Conservation (phyloP, 495 filamentous ascomycete species). For the Aspergillus biplanus region DNA sequence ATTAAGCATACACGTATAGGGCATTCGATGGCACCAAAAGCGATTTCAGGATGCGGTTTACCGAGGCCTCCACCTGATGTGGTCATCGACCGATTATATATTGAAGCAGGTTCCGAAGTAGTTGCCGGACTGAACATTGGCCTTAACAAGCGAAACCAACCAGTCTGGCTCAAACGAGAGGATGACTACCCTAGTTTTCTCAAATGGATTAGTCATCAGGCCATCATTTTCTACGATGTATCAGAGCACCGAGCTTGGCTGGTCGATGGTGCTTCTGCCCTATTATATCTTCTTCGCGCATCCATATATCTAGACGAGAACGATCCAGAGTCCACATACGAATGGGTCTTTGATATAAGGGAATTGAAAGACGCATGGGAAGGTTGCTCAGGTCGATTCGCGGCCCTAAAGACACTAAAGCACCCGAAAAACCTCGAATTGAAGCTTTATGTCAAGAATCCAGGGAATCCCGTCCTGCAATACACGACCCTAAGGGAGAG, state of each 20-base stretch:
- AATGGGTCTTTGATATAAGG: not conserved
- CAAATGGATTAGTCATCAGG: not conserved
- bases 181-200: slow-evolving; percentile 1
- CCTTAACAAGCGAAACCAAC: slow-evolving; percentile 4
- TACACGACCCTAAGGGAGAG: not conserved
- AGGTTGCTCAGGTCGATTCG: not conserved
- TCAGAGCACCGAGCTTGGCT: not conserved
- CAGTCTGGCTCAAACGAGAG: slow-evolving; percentile 2
- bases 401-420: slow-evolving; percentile 2
- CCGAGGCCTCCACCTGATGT: not conserved
- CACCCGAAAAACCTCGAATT: not conserved
- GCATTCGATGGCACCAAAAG: not conserved
- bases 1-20: not conserved
- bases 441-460: not conserved
- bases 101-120: not conserved
- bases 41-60: slow-evolving; percentile 3
- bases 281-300: not conserved
- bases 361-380: slow-evolving; percentile 1
- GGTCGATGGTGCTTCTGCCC: not conserved
- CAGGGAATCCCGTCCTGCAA: not conserved
- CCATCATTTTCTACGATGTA: not conserved
- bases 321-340: slow-evolving; percentile 5
- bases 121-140: not conserved
- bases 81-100: not conserved
- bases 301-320: not conserved